Conservation (phyloP, 2,329 filamentous ascomycete genomes). For the Microcera coccophila region DNA sequence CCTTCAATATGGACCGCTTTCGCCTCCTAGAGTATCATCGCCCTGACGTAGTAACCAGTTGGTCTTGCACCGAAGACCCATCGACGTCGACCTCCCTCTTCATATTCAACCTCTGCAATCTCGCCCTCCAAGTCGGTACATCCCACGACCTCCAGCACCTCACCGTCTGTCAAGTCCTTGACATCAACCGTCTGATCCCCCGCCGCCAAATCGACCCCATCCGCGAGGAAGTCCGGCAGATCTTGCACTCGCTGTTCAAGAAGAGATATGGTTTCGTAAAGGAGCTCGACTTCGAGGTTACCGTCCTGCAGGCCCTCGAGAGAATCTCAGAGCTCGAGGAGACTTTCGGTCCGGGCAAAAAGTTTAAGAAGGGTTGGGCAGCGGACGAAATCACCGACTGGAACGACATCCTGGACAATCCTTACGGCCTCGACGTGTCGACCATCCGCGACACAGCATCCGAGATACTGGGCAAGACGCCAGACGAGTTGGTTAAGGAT, state of each 20-base stretch:
- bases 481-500: conserved; percentile 4
- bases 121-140: conserved; percentile 6
- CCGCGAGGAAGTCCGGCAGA: conserved; percentile 11
- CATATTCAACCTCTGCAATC: conserved; percentile 7
- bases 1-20: conserved; percentile 2
- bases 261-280: neutral
- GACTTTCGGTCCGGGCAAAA: neutral
- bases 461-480: conserved; percentile 8
- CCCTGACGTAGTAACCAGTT: conserved; percentile 6
- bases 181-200: conserved; percentile 1
- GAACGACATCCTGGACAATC: conserved; percentile 14
- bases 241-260: conserved; percentile 5
- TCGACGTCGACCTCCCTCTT: conserved; percentile 1
- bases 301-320: conserved; percentile 18
- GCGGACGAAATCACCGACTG: conserved; percentile 10
- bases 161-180: conserved; percentile 5
- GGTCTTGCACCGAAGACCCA: conserved; percentile 1
- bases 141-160: conserved; percentile 4
- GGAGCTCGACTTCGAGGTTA: conserved; percentile 7
- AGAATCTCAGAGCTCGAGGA: conserved; percentile 7
- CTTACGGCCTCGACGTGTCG: conserved; percentile 14
- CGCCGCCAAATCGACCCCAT: conserved; percentile 13
- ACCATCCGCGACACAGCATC: conserved; percentile 17
- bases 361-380: conserved; percentile 9
- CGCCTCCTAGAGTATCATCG: conserved; percentile 1